phyloP scores from a whole-genome alignment of 2,329 filamentous ascomycete species.

The Didymellaceae sp. region DNA sequence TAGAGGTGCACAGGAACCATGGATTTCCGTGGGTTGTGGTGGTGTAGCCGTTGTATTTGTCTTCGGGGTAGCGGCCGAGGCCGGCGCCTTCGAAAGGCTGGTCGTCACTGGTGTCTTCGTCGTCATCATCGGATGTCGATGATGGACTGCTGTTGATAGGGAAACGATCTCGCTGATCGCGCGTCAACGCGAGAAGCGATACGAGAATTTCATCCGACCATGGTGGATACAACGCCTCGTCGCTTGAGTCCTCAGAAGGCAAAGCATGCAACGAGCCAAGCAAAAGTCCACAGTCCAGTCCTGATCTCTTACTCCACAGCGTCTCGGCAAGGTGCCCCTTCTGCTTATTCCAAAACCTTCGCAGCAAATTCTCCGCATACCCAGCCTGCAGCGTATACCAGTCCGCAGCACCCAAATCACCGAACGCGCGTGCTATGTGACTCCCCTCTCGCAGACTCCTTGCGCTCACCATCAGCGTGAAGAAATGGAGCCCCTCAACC shows the following conservation, averaged over 20 bases:
- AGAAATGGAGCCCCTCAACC: slow-evolving; percentile 52
- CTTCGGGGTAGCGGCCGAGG: slow-evolving; percentile 54
- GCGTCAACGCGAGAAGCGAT: slow-evolving; percentile 43
- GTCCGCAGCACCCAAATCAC: slow-evolving; percentile 46
- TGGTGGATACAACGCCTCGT: slow-evolving; percentile 38
- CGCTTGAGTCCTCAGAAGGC: slow-evolving; percentile 24
- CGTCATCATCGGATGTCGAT: slow-evolving; percentile 19
- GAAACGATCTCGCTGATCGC: slow-evolving; percentile 46
- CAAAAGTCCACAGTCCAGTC: slow-evolving; percentile 49
- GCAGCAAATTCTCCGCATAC: slow-evolving; percentile 41
- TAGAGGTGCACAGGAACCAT: slow-evolving; percentile 54
- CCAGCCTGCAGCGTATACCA: slow-evolving; percentile 50
- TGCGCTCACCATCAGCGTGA: slow-evolving; percentile 49
- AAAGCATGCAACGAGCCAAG: slow-evolving; percentile 49
- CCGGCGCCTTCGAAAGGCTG: slow-evolving; percentile 42
- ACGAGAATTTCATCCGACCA: slow-evolving; percentile 49
- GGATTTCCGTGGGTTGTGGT: slow-evolving; percentile 47
- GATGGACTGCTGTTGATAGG: slow-evolving; percentile 46
- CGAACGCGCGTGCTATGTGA: slow-evolving; percentile 42
- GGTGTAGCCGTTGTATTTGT: slow-evolving; percentile 50
- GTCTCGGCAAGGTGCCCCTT: slow-evolving; percentile 49
- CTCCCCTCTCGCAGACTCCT: slow-evolving; percentile 47
- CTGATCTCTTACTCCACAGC: slow-evolving; percentile 40
- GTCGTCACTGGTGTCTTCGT: slow-evolving; percentile 11
- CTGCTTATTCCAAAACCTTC: slow-evolving; percentile 47